Base-by-base conservation (phyloP, 257 asterid genomes). In the Salvia splendens region DNA sequence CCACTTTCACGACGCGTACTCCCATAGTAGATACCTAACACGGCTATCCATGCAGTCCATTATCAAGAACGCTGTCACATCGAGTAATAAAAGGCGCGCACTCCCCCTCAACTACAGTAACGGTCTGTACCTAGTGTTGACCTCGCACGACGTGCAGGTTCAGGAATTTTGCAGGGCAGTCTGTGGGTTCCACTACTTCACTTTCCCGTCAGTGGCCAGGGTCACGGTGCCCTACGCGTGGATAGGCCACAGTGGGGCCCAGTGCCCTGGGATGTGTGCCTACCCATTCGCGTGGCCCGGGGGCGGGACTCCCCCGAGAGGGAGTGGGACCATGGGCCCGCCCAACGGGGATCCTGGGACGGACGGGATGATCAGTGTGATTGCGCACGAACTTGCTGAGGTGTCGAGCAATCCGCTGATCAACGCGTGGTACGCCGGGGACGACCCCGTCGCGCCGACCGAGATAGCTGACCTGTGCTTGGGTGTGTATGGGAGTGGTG, bases 341-440 rank as follows among this genome's bases (percentile, higher is more conserved):
- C 96, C 96, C 1, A 86, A 88, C 17, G 91, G 91, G 11, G 89
- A 84, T 28, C 73, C 78, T 0, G 95, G 89, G 5, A 71, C 75
- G 4, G 96, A 89, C 57, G 95, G 95, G n/a, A 86, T 89, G 95
- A 83, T 89, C 15, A 85, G 87, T 55, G 95, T 89, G 82, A 87
- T 89, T 17, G 96, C 83, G 0, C 96, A 89, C 43, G 96, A 89
- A 78, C 56, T 89, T 2, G 95, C 95, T 0, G 96, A 89, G 76
- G 87, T 85, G 4, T 78, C 95, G 0, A 85, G 85, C 57, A 83
- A 89, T 48, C 96, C 96, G 0, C 63, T 89, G 67, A 81, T 83
- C 48, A 89, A 87, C 53, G 93, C 89, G 10, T 89, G 96, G 96
- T 89, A 87, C 12, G 91, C 91, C 0, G 95, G 95, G 43, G 87